These are phyloP conservation scores for Pontederia paniculata DNA, from an alignment of 176 grass and related monocot genomes.

Conservation along the genomic window DNA sequence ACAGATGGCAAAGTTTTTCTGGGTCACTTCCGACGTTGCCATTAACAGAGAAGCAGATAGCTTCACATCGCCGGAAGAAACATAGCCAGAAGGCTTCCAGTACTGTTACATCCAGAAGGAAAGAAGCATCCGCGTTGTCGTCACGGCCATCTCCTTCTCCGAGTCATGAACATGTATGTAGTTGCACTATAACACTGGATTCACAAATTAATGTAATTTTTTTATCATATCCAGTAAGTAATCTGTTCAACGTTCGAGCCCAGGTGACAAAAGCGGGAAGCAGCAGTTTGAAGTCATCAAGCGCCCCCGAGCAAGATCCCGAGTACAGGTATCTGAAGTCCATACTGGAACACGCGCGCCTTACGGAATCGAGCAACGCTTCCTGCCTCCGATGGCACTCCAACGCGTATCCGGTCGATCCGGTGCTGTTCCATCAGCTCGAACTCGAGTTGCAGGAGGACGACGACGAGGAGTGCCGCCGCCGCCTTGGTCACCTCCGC, in stretches of 20 bases:
- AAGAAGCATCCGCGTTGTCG: too few species aligned
- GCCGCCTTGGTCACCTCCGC: constrained; percentile 18
- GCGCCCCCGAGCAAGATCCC: constrained; percentile 31
- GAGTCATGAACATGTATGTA: too few species aligned
- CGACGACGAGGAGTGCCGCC: neutral
- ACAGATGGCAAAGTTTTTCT: constrained; percentile 4
- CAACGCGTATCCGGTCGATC: constrained; percentile 30
- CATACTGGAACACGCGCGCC: constrained; percentile 45
- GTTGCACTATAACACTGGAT: too few species aligned
- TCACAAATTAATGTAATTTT: too few species aligned
- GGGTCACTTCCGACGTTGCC: constrained; percentile 20
- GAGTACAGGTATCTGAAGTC: constrained; percentile 48
- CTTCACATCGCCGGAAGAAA: too few species aligned
- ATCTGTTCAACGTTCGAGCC: too few species aligned
- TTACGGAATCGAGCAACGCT: constrained; percentile 6
- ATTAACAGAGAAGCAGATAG: neutral
- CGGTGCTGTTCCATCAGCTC: constrained; percentile 70
- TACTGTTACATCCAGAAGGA: too few species aligned
- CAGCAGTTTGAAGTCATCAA: neutral
- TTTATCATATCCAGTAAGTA: too few species aligned
- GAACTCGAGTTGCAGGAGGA: constrained; percentile 46
- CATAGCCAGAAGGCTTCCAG: too few species aligned
- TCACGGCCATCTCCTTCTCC: too few species aligned
- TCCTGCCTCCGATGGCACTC: constrained; percentile 12
- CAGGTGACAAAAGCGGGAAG: neutral